Base-by-base conservation (phyloP, 2,329 filamentous ascomycete species). In the Plectosphaerella sp. region DNA sequence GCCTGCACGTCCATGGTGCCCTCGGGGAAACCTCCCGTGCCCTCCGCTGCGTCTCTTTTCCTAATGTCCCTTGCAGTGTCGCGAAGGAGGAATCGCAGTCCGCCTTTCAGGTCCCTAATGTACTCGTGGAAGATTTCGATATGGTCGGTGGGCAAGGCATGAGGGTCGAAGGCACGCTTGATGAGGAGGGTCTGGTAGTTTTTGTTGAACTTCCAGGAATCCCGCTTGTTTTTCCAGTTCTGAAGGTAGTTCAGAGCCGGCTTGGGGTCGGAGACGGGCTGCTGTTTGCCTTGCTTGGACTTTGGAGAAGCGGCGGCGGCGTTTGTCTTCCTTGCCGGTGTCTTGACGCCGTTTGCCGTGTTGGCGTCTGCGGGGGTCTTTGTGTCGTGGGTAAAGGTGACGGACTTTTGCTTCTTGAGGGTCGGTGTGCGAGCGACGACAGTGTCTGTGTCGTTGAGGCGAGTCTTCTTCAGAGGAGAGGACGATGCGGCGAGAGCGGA, bases 151-250 rank as follows among this genome's bases (percentile, higher is more conserved):
- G 91, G 89, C 43, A 97, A 81, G 56, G 82, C 80, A 60, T 84
- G 81, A 58, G 84, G 72, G 59, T 89, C 84, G 65, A 95, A 89
- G 45, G 88, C 72, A 73, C 95, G 85, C 68, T 94, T 93, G 64
- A 97, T 82, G 12, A 97, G 76, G 60, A 89, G 83, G 50, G 86
- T 89, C 69, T 97, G 92, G 64, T 91, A 84, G 61, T 91, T 92
- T 73, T 97, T 97, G 75, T 95, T 96, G 76, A 97, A 97, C 69
- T 96, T 97, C 93, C 93, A 97, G 60, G 76, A 77, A 10, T 79
- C 74, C 53, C 84, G 84, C 55, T 84, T 79, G 51, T 79, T 79
- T 69, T 89, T 78, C 78, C 91, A 96, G 64, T 86, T 83, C 46
- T 78, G 78, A 45, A 97, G 80, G 66, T 97, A 97, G 50, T 82